Evolutionary conservation across 148 eudicot genomes (phyloP).

Genomic region (Rhododendron henanense): DNA sequence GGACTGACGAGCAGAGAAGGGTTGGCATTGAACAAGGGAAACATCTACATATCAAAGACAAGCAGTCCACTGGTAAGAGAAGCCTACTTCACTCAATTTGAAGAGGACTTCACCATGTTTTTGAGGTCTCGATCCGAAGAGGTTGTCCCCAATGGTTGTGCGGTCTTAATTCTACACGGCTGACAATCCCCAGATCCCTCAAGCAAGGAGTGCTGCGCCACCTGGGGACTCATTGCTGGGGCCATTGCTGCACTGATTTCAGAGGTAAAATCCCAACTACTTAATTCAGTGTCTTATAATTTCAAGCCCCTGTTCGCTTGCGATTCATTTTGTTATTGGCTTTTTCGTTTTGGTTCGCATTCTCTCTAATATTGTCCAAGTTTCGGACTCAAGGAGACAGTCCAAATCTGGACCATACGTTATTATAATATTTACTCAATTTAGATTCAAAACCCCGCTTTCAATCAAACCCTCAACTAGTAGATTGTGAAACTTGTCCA

Average conservation of each 20-base stretch:
- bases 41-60: conserved; percentile 27
- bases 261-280: conserved; percentile 16
- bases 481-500: too few species aligned
- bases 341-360: too few species aligned
- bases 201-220: background rate
- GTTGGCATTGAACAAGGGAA: conserved; percentile 33
- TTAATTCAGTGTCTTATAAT: background rate
- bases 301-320: too few species aligned
- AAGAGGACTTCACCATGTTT: conserved; percentile 28
- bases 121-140: conserved; percentile 38
- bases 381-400: too few species aligned
- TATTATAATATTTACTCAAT: too few species aligned
- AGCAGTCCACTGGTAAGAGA: conserved; percentile 27
- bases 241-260: conserved; percentile 20
- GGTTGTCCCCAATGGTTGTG: conserved; percentile 23
- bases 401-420: too few species aligned
- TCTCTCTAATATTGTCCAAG: too few species aligned
- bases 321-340: too few species aligned
- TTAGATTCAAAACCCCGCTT: too few species aligned
- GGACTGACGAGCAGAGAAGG: conserved; percentile 23
- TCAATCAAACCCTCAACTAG: too few species aligned
- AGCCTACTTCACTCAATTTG: conserved; percentile 35
- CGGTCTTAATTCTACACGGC: conserved; percentile 31
- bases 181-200: conserved; percentile 19
- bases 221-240: conserved; percentile 22